Percentiles rank a stretch among this genome's conserved stretches.
These are phyloP conservation scores for Chionographis japonica DNA, from an alignment of 106 monocot genomes.

Conservation along the genomic window DNA sequence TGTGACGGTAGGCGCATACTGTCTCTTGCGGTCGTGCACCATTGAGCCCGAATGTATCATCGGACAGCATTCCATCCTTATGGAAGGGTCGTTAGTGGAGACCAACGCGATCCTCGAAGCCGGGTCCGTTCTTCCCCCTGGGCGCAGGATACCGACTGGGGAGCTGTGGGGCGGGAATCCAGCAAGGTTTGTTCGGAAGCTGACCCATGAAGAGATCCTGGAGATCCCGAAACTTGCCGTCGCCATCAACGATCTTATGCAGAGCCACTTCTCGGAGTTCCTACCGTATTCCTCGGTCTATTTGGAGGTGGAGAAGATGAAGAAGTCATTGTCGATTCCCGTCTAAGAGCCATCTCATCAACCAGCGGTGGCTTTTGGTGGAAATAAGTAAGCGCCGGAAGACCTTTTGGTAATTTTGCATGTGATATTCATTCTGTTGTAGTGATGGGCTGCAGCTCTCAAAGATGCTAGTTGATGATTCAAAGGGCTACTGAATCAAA, in stretches of 20 bases:
- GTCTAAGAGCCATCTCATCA: conserved; percentile 27
- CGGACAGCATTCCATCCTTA: conserved; percentile 85
- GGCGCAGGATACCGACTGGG: conserved; percentile 76
- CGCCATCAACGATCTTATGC: conserved; percentile 91
- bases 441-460: too few species aligned
- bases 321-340: conserved; percentile 53
- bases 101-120: conserved; percentile 93
- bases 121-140: conserved; percentile 85
- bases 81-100: conserved; percentile 95
- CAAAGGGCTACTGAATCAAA: too few species aligned
- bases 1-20: conserved; percentile 85
- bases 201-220: conserved; percentile 77
- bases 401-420: too few species aligned
- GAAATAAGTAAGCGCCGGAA: too few species aligned
- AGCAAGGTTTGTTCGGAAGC: conserved; percentile 70
- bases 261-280: conserved; percentile 85
- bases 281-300: conserved; percentile 85
- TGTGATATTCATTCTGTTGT: too few species aligned
- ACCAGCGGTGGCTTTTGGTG: too few species aligned
- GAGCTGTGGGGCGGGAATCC: conserved; percentile 98
- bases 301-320: conserved; percentile 90
- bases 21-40: conserved; percentile 81
- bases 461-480: too few species aligned
- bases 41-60: conserved; percentile 94
- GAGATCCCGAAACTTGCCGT: conserved; percentile 86